Conservation (phyloP, 306 rosid species). For the Alnus rubra region DNA sequence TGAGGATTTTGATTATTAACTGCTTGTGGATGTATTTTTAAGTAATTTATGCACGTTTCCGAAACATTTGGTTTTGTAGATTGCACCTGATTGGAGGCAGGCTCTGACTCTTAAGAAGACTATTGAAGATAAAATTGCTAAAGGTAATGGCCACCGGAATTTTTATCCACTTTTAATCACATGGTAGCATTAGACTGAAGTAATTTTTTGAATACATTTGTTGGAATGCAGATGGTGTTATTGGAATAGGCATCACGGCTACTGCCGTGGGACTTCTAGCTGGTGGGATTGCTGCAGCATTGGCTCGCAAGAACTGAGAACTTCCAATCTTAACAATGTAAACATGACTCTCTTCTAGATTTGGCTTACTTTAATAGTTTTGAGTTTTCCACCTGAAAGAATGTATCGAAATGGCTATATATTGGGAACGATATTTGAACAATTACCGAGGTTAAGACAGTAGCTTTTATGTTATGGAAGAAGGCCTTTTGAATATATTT, state of each 20-base stretch:
- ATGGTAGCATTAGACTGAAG: slow-evolving; percentile 10
- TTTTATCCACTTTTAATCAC: slow-evolving; percentile 8
- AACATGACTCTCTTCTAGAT: slow-evolving; percentile 14
- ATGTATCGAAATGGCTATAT: not conserved
- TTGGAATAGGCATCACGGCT: slow-evolving; percentile 93
- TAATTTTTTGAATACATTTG: slow-evolving; percentile 5
- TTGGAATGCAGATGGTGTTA: slow-evolving; percentile 71
- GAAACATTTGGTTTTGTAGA: slow-evolving; percentile 48
- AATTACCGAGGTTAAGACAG: not conserved
- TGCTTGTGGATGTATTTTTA: not conserved
- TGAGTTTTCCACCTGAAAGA: not conserved
- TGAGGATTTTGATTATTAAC: not conserved
- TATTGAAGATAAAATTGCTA: slow-evolving; percentile 69
- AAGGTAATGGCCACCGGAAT: slow-evolving; percentile 44
- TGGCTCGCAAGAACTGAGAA: slow-evolving; percentile 62
- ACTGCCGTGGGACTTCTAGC: slow-evolving; percentile 80
- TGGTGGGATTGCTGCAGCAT: slow-evolving; percentile 89
- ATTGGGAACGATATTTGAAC: not conserved
- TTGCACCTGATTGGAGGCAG: slow-evolving; percentile 97
- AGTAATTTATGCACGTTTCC: not conserved
- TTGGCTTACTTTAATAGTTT: not conserved
- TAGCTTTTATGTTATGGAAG: not conserved
- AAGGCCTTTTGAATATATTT: not conserved
- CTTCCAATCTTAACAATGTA: not conserved
- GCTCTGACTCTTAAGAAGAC: slow-evolving; percentile 63